Evolutionary conservation across 768 basidiomycete genomes (phyloP).

Genomic region (Rhodotorula paludigena): DNA sequence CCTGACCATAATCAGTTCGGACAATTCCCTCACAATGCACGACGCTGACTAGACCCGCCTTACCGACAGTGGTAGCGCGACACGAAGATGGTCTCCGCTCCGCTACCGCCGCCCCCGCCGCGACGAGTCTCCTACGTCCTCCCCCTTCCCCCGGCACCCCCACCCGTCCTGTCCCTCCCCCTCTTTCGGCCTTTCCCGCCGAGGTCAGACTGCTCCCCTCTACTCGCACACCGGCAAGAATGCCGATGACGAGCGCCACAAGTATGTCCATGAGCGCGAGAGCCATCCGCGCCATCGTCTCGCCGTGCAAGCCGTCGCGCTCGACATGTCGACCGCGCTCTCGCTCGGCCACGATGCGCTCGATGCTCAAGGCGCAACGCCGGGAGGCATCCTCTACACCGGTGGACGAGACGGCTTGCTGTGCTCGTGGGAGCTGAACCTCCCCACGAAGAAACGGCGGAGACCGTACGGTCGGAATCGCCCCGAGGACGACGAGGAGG

Average conservation of each 20-base stretch:
- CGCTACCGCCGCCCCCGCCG: slow-evolving; percentile 14
- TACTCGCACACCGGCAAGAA: slow-evolving; percentile 5
- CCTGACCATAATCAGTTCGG: too few relatives aligned
- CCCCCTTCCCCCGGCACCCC: slow-evolving; percentile 14
- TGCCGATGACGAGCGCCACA: neutral
- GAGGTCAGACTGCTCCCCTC: slow-evolving; percentile 15
- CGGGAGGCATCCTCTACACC: slow-evolving; percentile 41
- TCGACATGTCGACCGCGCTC: slow-evolving; percentile 40
- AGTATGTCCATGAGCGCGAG: slow-evolving; percentile 11
- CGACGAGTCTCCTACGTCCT: slow-evolving; percentile 36
- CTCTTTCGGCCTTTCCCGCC: neutral
- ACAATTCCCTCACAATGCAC: too few relatives aligned
- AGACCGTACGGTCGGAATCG: slow-evolving; percentile 5
- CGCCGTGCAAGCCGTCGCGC: slow-evolving; percentile 39
- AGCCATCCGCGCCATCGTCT: slow-evolving; percentile 37
- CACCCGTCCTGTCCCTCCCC: slow-evolving; percentile 34
- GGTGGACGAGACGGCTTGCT: slow-evolving; percentile 42
- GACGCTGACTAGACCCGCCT: too few relatives aligned
- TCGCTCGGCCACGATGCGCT: slow-evolving; percentile 16
- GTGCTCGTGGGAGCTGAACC: slow-evolving; percentile 41
- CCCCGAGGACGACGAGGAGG: slow-evolving; percentile 18
- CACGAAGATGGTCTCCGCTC: slow-evolving; percentile 17
- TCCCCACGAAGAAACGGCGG: slow-evolving; percentile 32
- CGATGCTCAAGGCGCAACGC: slow-evolving; percentile 3
- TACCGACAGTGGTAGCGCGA: too few relatives aligned